Conservation (phyloP, 768 basidiomycete species). For the Boletus vinaceobasis region DNA sequence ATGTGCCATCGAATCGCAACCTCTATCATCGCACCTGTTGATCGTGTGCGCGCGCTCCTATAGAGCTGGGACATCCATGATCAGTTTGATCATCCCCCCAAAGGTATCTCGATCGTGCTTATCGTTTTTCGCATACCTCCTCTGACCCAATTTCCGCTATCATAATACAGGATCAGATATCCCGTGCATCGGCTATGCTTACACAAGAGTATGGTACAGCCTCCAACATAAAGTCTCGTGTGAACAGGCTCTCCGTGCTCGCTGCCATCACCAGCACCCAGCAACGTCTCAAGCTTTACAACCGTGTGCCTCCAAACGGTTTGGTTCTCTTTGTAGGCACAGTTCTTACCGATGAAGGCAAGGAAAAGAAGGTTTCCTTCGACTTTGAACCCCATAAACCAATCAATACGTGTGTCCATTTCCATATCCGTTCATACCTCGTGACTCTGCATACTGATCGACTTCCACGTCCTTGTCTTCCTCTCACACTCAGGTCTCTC, state of each 20-base stretch:
- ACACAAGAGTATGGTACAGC: constrained; percentile 98
- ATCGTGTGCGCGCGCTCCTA: constrained; percentile 19
- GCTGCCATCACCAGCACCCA: constrained; percentile 98
- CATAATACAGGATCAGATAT: constrained; percentile 79
- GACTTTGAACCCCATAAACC: constrained; percentile 99
- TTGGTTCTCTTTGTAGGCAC: constrained; percentile 98
- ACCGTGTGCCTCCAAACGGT: constrained; percentile 93
- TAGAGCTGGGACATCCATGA: constrained; percentile 97
- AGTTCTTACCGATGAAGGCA: constrained; percentile 96
- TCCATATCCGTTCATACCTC: background rate
- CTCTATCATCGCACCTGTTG: constrained; percentile 5
- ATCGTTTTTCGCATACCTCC: constrained; percentile 2
- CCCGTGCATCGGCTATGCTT: constrained; percentile 90
- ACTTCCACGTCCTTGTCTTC: background rate
- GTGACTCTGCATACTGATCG: background rate
- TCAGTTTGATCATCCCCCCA: constrained; percentile 94
- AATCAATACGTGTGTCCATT: constrained; percentile 83
- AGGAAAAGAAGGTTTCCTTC: constrained; percentile 98
- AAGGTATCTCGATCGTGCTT: constrained; percentile 50
- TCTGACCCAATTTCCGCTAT: background rate
- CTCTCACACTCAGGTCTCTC: constrained; percentile 60
- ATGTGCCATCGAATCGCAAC: constrained; percentile 1
- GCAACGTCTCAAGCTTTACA: constrained; percentile 95
- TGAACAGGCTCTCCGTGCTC: constrained; percentile 94
- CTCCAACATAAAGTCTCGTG: constrained; percentile 99